Percentiles rank a stretch among this genome's conserved stretches.
These are phyloP conservation scores for Candida broadrunensis DNA, from an alignment of 805 yeast species.

Conservation along the genomic window DNA sequence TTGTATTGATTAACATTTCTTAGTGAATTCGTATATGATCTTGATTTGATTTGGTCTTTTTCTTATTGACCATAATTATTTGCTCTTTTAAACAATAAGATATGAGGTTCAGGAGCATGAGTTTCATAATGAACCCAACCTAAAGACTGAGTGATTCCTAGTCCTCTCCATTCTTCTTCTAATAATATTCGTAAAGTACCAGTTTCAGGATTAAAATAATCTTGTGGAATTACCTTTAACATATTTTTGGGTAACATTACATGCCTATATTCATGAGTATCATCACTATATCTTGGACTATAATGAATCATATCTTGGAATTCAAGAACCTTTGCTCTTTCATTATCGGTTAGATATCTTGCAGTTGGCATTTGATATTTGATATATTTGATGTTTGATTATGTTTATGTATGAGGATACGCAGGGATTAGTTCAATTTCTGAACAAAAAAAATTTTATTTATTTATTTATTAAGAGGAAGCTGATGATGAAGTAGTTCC, in stretches of 20 bases:
- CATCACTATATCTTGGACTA: conserved; percentile 91
- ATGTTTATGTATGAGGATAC: background rate
- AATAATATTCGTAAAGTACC: conserved; percentile 87
- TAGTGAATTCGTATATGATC: no score
- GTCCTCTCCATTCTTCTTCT: conserved; percentile 98
- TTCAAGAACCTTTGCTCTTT: conserved; percentile 81
- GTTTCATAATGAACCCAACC: conserved; percentile 99
- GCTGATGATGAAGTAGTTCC: no score
- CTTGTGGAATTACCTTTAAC: conserved; percentile 91
- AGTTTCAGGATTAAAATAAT: conserved; percentile 88
- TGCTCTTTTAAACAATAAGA: conserved; percentile 73
- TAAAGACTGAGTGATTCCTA: conserved; percentile 93
- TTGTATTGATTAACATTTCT: no score
- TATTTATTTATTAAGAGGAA: no score
- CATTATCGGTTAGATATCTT: conserved; percentile 77
- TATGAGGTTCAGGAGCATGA: conserved; percentile 98
- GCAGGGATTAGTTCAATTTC: no score
- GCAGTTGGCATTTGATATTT: conserved; percentile 39
- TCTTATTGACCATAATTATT: conserved; percentile 47
- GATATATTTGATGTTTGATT: no score
- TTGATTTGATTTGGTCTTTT: no score
- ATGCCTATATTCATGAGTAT: conserved; percentile 89
- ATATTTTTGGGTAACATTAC: conserved; percentile 95
- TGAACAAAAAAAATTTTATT: no score
- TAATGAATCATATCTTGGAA: conserved; percentile 94